phyloP scores from a whole-genome alignment of 2,329 filamentous ascomycete species.

The Corinectria fuckeliana region DNA sequence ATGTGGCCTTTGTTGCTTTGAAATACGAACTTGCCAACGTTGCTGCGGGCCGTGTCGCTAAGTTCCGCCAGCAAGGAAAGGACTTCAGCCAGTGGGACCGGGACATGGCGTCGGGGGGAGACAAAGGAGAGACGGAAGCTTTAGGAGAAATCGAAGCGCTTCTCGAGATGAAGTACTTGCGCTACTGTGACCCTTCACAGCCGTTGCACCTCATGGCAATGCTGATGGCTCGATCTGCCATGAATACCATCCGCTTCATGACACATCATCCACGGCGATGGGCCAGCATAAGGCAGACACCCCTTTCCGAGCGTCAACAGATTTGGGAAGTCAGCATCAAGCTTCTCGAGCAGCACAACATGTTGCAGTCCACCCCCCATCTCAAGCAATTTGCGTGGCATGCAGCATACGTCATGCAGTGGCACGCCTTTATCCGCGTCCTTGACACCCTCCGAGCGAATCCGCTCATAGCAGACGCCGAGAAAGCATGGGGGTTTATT shows the following conservation, averaged over 20 bases:
- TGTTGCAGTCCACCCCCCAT: not conserved
- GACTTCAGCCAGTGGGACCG: not conserved
- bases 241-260: not conserved
- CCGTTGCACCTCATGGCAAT: not conserved
- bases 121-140: not conserved
- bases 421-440: constrained; percentile 1
- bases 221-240: not conserved
- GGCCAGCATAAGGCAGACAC: not conserved
- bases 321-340: not conserved
- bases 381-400: constrained; percentile 3
- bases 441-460: constrained; percentile 1
- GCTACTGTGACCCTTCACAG: not conserved
- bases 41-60: not conserved
- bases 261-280: not conserved
- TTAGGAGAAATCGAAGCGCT: not conserved
- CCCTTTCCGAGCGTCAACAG: not conserved
- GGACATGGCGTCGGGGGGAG: not conserved
- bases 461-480: not conserved
- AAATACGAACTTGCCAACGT: not conserved
- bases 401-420: not conserved
- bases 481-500: not conserved
- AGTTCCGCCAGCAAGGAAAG: not conserved
- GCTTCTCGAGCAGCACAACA: constrained; percentile 4
- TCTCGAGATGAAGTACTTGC: not conserved
- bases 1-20: not conserved